Conservation (phyloP, 2,329 filamentous ascomycete genomes). For the Aspergillus melleus region DNA sequence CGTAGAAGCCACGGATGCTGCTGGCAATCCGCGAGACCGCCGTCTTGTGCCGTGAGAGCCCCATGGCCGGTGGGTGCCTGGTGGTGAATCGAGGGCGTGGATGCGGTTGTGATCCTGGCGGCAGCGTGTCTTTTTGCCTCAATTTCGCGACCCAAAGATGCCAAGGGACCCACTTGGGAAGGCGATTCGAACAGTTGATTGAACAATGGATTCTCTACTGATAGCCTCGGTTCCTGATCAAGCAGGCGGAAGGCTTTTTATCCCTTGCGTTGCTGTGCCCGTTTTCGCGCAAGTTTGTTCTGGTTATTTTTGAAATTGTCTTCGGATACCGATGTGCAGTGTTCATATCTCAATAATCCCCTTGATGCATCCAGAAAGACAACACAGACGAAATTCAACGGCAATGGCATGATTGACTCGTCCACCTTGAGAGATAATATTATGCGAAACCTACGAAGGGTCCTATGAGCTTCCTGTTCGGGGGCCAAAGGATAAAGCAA, state of each 20-base stretch:
- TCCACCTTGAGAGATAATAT: too few relatives aligned
- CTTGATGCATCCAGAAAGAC: too few relatives aligned
- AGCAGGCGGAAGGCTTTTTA: neutral
- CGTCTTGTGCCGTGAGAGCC: slow-evolving; percentile 8
- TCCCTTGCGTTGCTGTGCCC: neutral
- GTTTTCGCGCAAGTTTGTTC: too few relatives aligned
- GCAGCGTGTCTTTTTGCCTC: neutral
- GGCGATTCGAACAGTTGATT: neutral
- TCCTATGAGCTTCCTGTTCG: too few relatives aligned
- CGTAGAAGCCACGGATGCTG: slow-evolving; percentile 9
- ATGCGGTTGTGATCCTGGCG: neutral
- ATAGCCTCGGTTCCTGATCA: neutral
- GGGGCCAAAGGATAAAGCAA: too few relatives aligned
- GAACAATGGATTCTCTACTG: neutral
- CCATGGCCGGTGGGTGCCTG: slow-evolving; percentile 4
- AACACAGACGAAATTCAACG: too few relatives aligned
- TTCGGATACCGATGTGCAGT: too few relatives aligned
- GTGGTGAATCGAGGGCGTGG: neutral
- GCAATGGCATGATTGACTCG: too few relatives aligned
- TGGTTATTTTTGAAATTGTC: too few relatives aligned
- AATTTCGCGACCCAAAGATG: neutral
- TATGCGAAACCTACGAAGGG: too few relatives aligned
- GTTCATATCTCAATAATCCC: too few relatives aligned
- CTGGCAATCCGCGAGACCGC: slow-evolving; percentile 14
- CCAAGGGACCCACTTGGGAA: neutral